Conservation (phyloP, 306 rosid genomes). For the Coriaria nepalensis region DNA sequence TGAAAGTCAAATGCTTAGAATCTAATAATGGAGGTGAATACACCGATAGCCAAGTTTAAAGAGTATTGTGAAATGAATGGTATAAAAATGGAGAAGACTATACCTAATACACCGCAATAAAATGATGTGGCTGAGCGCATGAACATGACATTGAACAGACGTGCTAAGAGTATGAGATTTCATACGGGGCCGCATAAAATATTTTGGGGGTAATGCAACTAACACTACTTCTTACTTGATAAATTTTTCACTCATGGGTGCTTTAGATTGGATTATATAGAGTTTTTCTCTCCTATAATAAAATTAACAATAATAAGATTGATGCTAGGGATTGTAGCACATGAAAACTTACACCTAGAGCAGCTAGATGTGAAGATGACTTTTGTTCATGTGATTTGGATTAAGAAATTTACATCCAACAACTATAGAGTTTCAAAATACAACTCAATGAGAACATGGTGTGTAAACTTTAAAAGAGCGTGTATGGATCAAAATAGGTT, state of each 20-base stretch:
- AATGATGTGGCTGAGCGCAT: background rate
- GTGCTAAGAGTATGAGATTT: background rate
- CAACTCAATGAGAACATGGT: background rate
- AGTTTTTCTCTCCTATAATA: background rate
- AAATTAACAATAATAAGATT: background rate
- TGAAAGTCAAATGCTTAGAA: background rate
- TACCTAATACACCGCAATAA: background rate
- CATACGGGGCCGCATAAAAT: background rate
- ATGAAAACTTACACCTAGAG: background rate
- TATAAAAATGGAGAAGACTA: background rate
- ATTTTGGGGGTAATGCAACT: too few species aligned
- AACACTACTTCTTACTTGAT: too few species aligned
- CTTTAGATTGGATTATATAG: background rate
- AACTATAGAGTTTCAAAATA: background rate
- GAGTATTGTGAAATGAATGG: background rate
- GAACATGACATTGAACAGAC: background rate
- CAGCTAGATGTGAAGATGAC: background rate
- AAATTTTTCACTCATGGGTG: too few species aligned
- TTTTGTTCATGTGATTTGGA: background rate
- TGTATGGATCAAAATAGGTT: background rate
- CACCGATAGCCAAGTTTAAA: background rate
- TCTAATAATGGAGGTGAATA: background rate
- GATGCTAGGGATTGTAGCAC: background rate
- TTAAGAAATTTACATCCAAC: background rate
- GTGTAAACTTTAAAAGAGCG: background rate